These are phyloP conservation scores for Diacronema lutheri DNA, from an alignment of 78 protist genomes.

Conservation along the genomic window DNA sequence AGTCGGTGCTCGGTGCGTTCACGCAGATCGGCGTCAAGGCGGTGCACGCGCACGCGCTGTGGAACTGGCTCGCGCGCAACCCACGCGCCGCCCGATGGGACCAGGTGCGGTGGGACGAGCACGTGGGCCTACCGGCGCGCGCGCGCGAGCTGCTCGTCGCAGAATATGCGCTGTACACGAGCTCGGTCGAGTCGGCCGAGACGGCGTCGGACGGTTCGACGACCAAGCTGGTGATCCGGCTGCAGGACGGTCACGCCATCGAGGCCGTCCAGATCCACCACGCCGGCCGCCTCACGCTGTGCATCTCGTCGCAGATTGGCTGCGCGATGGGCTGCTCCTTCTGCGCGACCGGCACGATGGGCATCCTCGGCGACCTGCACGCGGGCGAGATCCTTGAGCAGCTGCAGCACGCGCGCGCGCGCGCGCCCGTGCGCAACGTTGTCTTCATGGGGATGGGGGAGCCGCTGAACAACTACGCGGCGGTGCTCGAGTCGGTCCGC, in stretches of 20 bases:
- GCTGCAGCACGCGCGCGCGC: not conserved
- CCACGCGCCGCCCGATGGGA: no score
- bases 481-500: conserved; percentile 17
- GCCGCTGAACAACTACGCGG: conserved; percentile 50
- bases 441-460: conserved; percentile 60
- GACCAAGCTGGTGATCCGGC: not conserved
- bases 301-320: conserved; percentile 37
- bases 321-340: conserved; percentile 64
- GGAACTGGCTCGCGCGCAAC: no score
- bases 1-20: no score
- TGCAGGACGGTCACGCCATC: not conserved
- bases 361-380: not conserved
- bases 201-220: no score
- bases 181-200: no score
- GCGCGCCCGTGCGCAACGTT: not conserved
- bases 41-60: no score
- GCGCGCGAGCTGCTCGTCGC: no score
- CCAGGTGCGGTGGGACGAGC: no score
- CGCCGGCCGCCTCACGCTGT: not conserved
- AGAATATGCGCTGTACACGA: no score
- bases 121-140: no score
- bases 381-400: conserved; percentile 4
- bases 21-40: no score
- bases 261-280: not conserved
- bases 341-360: conserved; percentile 58